Evolutionary conservation across 73 alveolate genomes (phyloP).

Genomic region (Blepharisma japonicum): DNA sequence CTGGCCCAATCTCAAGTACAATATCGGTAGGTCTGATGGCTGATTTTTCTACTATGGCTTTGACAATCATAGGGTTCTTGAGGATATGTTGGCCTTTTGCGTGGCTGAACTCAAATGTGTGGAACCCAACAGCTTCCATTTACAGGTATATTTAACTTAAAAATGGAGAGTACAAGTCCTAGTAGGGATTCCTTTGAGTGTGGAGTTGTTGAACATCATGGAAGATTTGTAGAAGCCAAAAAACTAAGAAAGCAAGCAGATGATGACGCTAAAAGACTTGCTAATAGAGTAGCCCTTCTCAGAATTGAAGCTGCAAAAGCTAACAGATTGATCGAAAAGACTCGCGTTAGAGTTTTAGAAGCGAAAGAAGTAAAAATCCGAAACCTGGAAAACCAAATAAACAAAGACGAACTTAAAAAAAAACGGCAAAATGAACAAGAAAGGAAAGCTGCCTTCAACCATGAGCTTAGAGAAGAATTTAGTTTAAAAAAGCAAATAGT

Average conservation of each 20-base stretch:
- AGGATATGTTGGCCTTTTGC: slow-evolving; percentile 91
- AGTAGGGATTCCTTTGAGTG: no score
- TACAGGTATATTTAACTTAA: not conserved
- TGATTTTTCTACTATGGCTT: slow-evolving; percentile 89
- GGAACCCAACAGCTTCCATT: slow-evolving; percentile 12
- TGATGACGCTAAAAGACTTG: slow-evolving; percentile 32
- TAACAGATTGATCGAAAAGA: slow-evolving; percentile 35
- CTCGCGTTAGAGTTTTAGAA: slow-evolving; percentile 27
- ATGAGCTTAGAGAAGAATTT: no score
- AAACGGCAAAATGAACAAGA: no score
- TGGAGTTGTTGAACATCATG: no score
- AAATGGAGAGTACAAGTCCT: no score
- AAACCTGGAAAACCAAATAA: no score
- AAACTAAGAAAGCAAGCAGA: slow-evolving; percentile 24
- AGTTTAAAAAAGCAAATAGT: no score
- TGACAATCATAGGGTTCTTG: slow-evolving; percentile 89
- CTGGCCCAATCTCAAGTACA: slow-evolving; percentile 98
- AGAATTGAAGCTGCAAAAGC: slow-evolving; percentile 30
- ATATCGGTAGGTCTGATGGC: slow-evolving; percentile 96
- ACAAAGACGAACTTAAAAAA: no score
- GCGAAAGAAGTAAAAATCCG: no score
- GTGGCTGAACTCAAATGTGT: slow-evolving; percentile 20
- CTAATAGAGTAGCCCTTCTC: slow-evolving; percentile 36
- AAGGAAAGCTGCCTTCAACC: no score
- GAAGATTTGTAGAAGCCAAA: no score